Conservation (phyloP, 306 rosid species). For the Bauhinia variegata region DNA sequence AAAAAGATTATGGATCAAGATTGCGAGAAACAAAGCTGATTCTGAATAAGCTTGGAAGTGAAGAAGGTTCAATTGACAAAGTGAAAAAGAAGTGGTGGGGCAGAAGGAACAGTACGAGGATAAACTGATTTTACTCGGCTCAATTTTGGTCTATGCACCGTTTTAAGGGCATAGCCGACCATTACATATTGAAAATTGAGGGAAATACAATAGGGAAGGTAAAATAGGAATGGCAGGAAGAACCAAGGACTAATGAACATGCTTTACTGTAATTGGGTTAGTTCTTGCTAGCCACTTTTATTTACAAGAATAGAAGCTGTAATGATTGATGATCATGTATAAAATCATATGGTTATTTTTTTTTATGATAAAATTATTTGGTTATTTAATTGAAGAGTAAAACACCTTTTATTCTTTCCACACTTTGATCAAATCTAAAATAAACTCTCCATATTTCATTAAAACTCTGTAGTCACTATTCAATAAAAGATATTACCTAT, state of each 20-base stretch:
- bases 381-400: no score
- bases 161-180: constrained; percentile 36
- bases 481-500: no score
- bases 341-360: no score
- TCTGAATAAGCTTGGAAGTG: constrained; percentile 84
- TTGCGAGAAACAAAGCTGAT: constrained; percentile 89
- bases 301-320: constrained; percentile 26
- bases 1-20: constrained; percentile 85
- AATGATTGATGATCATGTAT: neutral
- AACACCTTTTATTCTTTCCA: no score
- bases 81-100: constrained; percentile 95
- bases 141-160: constrained; percentile 38
- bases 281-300: constrained; percentile 52
- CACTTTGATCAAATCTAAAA: no score
- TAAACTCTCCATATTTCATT: no score
- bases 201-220: constrained; percentile 38
- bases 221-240: constrained; percentile 38
- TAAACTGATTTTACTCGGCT: constrained; percentile 47
- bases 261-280: constrained; percentile 44
- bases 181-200: constrained; percentile 23
- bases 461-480: no score
- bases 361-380: no score
- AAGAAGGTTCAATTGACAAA: constrained; percentile 65
- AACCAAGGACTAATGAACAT: constrained; percentile 33
- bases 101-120: constrained; percentile 90